Evolutionary conservation across 164 flowering plant genomes (phyloP).

Genomic region (Kalanchoe fedtschenkoi): DNA sequence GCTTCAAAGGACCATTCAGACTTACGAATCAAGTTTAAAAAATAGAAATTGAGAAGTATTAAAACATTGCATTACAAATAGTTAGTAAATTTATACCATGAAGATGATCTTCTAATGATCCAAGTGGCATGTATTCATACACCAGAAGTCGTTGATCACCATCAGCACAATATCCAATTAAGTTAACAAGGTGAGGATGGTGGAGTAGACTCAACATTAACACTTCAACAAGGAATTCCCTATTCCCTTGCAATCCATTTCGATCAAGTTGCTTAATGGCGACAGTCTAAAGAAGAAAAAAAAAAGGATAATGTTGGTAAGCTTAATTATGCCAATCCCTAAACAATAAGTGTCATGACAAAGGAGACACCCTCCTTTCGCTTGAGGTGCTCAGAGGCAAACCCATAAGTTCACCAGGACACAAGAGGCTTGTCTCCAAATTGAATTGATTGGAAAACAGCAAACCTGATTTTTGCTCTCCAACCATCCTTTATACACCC

Average conservation of each 20-base stretch:
- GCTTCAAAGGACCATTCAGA: background rate
- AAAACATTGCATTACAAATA: background rate
- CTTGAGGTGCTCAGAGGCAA: background rate
- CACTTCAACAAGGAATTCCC: constrained; percentile 58
- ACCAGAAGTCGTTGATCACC: constrained; percentile 59
- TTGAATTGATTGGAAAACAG: background rate
- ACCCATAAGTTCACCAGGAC: too few relatives aligned
- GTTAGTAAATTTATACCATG: constrained; percentile 35
- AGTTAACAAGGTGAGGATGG: constrained; percentile 49
- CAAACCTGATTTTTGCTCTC: background rate
- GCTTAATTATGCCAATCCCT: too few relatives aligned
- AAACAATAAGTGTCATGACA: too few relatives aligned
- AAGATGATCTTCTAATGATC: constrained; percentile 52
- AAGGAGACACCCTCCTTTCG: background rate
- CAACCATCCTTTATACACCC: constrained; percentile 1
- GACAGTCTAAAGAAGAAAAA: constrained; percentile 26
- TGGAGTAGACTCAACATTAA: constrained; percentile 47
- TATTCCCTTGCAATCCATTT: constrained; percentile 52
- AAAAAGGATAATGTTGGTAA: background rate
- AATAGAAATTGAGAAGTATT: background rate
- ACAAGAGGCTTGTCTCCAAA: background rate
- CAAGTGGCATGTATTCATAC: constrained; percentile 48
- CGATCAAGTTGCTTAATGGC: constrained; percentile 60
- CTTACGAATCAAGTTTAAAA: background rate
- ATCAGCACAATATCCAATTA: constrained; percentile 57